phyloP scores from a whole-genome alignment of 805 yeast species.

The Candida odintsovae region DNA sequence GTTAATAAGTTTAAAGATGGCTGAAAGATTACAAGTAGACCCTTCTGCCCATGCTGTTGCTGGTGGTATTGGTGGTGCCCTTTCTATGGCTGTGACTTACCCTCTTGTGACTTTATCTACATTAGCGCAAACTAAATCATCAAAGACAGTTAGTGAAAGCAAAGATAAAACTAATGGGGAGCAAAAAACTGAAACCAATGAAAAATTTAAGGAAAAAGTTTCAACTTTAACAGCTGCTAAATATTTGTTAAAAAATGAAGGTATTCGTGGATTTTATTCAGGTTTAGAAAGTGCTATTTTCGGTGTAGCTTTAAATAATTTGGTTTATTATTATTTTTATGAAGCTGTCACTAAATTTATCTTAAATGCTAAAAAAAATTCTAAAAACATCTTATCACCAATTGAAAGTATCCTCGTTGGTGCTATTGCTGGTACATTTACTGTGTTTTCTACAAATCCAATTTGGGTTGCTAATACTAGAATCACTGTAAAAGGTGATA shows the following conservation, averaged over 20 bases:
- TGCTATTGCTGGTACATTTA: conserved; percentile 80
- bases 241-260: conserved; percentile 50
- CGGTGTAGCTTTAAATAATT: conserved; percentile 83
- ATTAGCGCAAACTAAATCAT: conserved; percentile 69
- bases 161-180: conserved; percentile 5
- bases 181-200: no score
- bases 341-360: conserved; percentile 57
- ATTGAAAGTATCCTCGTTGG: conserved; percentile 32
- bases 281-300: conserved; percentile 85
- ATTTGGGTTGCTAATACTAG: conserved; percentile 94
- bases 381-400: conserved; percentile 16
- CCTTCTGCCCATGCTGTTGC: conserved; percentile 78
- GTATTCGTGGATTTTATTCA: conserved; percentile 65
- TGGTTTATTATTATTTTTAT: conserved; percentile 86
- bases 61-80: conserved; percentile 91
- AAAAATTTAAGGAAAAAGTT: conserved; percentile 16
- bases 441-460: conserved; percentile 80
- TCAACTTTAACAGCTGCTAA: conserved; percentile 34
- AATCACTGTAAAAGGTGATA: conserved; percentile 51
- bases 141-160: conserved; percentile 17
- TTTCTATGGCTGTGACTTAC: conserved; percentile 81
- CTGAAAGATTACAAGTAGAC: conserved; percentile 22
- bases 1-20: conserved; percentile 8
- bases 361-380: conserved; percentile 22
- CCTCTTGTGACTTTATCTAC: conserved; percentile 87